phyloP scores from a whole-genome alignment of 2,329 filamentous ascomycete genomes.

The Stylonectria norvegica region DNA sequence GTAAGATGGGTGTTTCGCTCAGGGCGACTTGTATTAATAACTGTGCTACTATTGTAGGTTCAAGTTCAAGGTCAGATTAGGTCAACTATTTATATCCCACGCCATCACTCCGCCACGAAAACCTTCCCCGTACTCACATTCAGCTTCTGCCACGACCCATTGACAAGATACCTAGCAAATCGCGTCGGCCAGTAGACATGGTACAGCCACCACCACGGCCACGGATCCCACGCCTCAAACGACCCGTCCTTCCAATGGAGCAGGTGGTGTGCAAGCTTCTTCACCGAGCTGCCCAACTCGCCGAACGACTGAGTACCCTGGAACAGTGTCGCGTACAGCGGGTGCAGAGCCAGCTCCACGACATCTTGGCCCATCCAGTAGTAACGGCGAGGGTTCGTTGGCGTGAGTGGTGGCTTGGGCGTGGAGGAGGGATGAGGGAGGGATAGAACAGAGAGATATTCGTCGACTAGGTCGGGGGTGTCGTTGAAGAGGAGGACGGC shows the following conservation, averaged over 20 bases:
- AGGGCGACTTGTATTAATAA: too few species aligned
- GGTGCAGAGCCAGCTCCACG: slow-evolving; percentile 48
- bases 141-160: slow-evolving; percentile 58
- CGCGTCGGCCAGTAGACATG: slow-evolving; percentile 53
- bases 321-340: slow-evolving; percentile 33
- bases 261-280: slow-evolving; percentile 35
- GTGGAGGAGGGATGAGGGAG: neutral
- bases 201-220: slow-evolving; percentile 55
- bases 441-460: slow-evolving; percentile 50
- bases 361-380: slow-evolving; percentile 71
- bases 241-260: slow-evolving; percentile 53
- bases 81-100: neutral
- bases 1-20: too few species aligned
- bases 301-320: slow-evolving; percentile 17
- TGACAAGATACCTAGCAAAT: slow-evolving; percentile 45
- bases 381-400: slow-evolving; percentile 27
- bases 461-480: slow-evolving; percentile 44
- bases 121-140: slow-evolving; percentile 61
- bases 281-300: slow-evolving; percentile 22
- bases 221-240: slow-evolving; percentile 52
- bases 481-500: slow-evolving; percentile 59
- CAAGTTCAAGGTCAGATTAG: too few species aligned
- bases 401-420: slow-evolving; percentile 18
- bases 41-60: too few species aligned
- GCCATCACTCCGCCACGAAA: slow-evolving; percentile 20